These are phyloP conservation scores for Claviceps fusiformis DNA, from an alignment of 2,329 filamentous ascomycete species.

Conservation along the genomic window DNA sequence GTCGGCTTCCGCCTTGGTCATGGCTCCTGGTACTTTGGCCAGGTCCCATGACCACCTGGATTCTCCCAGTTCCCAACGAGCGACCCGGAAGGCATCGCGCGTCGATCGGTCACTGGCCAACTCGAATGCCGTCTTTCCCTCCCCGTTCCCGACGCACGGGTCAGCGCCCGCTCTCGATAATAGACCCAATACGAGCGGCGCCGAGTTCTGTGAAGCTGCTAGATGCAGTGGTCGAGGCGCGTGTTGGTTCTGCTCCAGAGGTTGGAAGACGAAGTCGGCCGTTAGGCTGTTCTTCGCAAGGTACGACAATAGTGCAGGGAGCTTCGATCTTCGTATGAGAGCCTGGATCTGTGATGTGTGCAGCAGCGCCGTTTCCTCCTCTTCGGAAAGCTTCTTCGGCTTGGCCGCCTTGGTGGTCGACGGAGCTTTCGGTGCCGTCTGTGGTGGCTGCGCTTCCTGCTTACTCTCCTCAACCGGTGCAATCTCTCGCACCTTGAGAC, in stretches of 20 bases:
- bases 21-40: slow-evolving; percentile 55
- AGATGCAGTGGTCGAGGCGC: slow-evolving; percentile 76
- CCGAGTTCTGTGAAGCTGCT: slow-evolving; percentile 66
- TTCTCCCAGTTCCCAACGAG: slow-evolving; percentile 71
- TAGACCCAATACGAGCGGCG: slow-evolving; percentile 64
- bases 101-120: slow-evolving; percentile 75
- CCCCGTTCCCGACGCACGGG: slow-evolving; percentile 54
- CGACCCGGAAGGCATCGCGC: slow-evolving; percentile 81
- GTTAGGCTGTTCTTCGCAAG: slow-evolving; percentile 61
- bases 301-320: slow-evolving; percentile 76
- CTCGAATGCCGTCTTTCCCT: slow-evolving; percentile 79
- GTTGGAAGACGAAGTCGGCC: slow-evolving; percentile 62
- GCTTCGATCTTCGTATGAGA: slow-evolving; percentile 76
- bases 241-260: slow-evolving; percentile 59
- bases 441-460: slow-evolving; percentile 22
- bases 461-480: slow-evolving; percentile 47
- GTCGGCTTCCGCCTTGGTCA: slow-evolving; percentile 61
- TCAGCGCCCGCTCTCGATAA: slow-evolving; percentile 63
- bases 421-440: slow-evolving; percentile 20
- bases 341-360: slow-evolving; percentile 86
- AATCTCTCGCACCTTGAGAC: slow-evolving; percentile 72
- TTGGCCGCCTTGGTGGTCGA: slow-evolving; percentile 34
- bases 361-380: slow-evolving; percentile 67
- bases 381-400: slow-evolving; percentile 60
- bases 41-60: slow-evolving; percentile 63